A percentile compares a stretch with the other conserved stretches of the same genome.
Conservation (phyloP, 768 basidiomycete species). For the Cystobasidium tubakii region DNA sequence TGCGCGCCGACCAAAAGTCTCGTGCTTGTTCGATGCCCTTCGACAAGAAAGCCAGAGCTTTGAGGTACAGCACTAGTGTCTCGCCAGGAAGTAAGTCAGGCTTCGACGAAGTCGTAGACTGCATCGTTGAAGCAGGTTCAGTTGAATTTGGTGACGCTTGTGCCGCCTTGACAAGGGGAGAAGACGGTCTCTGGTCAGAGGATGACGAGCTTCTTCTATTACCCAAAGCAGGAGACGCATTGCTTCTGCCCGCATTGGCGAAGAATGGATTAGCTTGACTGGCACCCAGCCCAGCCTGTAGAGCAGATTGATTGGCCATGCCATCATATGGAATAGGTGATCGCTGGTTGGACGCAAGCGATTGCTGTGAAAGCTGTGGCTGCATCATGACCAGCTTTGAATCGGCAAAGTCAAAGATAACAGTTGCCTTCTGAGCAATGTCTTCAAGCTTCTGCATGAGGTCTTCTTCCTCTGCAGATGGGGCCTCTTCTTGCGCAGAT, state of each 20-base stretch:
- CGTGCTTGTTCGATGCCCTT: conserved; percentile 77
- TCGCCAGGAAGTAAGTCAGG: conserved; percentile 51
- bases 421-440: conserved; percentile 90
- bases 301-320: conserved; percentile 37
- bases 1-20: conserved; percentile 61
- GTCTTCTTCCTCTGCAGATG: conserved; percentile 49
- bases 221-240: conserved; percentile 37
- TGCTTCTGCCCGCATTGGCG: conserved; percentile 32
- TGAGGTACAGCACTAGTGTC: conserved; percentile 80
- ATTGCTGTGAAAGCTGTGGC: conserved; percentile 60
- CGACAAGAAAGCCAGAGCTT: conserved; percentile 84
- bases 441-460: conserved; percentile 63
- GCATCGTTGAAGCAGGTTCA: neutral
- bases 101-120: neutral
- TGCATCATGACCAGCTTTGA: conserved; percentile 79
- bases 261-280: conserved; percentile 40
- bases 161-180: conserved; percentile 33
- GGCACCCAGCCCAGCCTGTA: neutral
- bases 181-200: conserved; percentile 34
- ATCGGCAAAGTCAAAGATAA: conserved; percentile 87
- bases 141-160: neutral
- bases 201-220: conserved; percentile 47
- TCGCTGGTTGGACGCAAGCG: conserved; percentile 15
- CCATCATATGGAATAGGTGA: conserved; percentile 40
- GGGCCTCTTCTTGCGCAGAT: conserved; percentile 39